Evolutionary conservation across 2,329 filamentous ascomycete species (phyloP).

Genomic region (Karstenula rhodostoma): DNA sequence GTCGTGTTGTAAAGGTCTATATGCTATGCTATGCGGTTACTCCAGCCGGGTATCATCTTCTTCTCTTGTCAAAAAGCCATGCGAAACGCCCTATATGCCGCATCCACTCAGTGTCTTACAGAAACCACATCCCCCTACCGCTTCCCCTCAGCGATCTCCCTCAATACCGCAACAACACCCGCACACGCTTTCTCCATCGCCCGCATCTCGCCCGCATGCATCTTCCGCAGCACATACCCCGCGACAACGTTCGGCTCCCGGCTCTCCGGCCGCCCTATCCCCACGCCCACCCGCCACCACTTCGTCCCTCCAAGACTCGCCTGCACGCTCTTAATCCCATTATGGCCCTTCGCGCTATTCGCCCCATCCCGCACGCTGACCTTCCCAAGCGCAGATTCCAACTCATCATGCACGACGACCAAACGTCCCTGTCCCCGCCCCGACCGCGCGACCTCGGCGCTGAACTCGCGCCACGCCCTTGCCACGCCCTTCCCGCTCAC

Average conservation of each 20-base stretch:
- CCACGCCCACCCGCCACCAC: slow-evolving; percentile 74
- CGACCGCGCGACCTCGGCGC: slow-evolving; percentile 15
- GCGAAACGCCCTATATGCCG: neutral
- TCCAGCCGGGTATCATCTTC: slow-evolving; percentile 7
- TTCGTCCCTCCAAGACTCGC: slow-evolving; percentile 43
- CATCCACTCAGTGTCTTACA: slow-evolving; percentile 11
- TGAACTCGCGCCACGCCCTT: slow-evolving; percentile 68
- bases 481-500: slow-evolving; percentile 76
- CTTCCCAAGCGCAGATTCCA: slow-evolving; percentile 75
- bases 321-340: slow-evolving; percentile 55
- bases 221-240: slow-evolving; percentile 77
- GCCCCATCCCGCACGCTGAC: slow-evolving; percentile 71
- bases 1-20: slow-evolving; percentile 13
- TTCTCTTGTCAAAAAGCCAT: neutral
- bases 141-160: slow-evolving; percentile 56
- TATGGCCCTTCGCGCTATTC: slow-evolving; percentile 54
- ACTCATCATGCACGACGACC: slow-evolving; percentile 87
- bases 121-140: slow-evolving; percentile 7
- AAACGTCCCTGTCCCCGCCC: slow-evolving; percentile 58
- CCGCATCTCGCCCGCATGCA: slow-evolving; percentile 56
- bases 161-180: slow-evolving; percentile 62
- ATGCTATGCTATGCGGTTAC: neutral
- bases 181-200: slow-evolving; percentile 58
- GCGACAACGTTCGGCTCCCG: slow-evolving; percentile 74
- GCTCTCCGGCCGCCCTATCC: slow-evolving; percentile 82